Base-by-base conservation (phyloP, 2,329 filamentous ascomycete species). In the Monosporascus sp. region DNA sequence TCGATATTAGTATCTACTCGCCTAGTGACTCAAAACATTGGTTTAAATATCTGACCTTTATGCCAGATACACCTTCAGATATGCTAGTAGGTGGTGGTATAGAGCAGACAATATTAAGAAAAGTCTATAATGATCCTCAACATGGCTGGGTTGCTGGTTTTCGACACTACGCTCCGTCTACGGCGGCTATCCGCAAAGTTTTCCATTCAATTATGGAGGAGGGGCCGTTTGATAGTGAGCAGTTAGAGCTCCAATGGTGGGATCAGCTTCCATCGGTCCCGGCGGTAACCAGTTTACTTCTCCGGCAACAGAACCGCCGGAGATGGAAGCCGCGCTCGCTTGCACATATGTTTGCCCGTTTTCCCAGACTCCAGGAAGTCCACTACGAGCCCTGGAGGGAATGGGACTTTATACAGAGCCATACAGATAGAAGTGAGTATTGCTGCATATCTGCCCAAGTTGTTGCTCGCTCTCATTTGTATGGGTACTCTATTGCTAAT, bases 1-100 rank as follows among this genome's bases (percentile, higher is more conserved):
- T 73, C 41, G 71, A 73, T 61, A 68, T 72, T 31, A 72, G 67
- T 54, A 55, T 71, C 43, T 66, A 70, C 63, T 74, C 72, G 18
- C 66, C 64, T 9, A 71, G 68, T 51, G 70, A 72, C 48, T 60
- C 57, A 37, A 45, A 69, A 49, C 66, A 72, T 59, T 67, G 63
- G 60, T 70, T 72, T 60, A 70, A 70, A 58, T 66, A 73, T 59
- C 51, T 67, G 31, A 65, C 58, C 55, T 66, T 65, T 51, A 1
- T 51, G 40, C 61, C 65, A 14, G 66, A 70, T 55, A 51, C 40
- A 22, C 40, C 50, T 48, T 55, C 51, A 35, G 53, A 31, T 22
- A 48, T 45, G 44, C 48, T 51, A 28, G 54, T 40, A 48, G 22
- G 26, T 9, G 26, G 26, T 28, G 26, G 73, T 60, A 37, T n/a